phyloP scores from a whole-genome alignment of 768 basidiomycete genomes.

The Collybia nuda region DNA sequence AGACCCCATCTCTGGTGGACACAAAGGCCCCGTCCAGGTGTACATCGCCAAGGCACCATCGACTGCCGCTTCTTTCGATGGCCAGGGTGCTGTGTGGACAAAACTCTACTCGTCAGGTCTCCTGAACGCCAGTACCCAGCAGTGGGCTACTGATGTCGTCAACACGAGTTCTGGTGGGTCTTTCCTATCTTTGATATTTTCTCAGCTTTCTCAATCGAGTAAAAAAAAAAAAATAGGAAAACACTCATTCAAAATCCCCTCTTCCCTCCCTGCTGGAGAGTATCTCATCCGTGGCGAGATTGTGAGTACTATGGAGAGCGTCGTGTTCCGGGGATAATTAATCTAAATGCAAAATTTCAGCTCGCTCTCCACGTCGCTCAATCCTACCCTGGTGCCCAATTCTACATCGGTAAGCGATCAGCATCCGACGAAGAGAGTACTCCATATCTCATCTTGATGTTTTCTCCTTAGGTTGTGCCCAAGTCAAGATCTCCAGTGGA shows the following conservation, averaged over 20 bases:
- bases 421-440: background rate
- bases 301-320: constrained; percentile 21
- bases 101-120: constrained; percentile 53
- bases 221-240: constrained; percentile 19
- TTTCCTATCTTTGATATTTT: too few relatives aligned
- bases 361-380: constrained; percentile 37
- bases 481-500: constrained; percentile 44
- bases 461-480: constrained; percentile 39
- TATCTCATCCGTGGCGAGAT: constrained; percentile 52
- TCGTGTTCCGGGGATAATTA: too few relatives aligned
- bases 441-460: background rate
- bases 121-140: constrained; percentile 27
- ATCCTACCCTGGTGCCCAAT: constrained; percentile 49
- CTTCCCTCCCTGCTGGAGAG: constrained; percentile 47
- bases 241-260: constrained; percentile 36
- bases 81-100: constrained; percentile 51
- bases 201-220: too few relatives aligned
- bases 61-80: constrained; percentile 43
- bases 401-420: constrained; percentile 37
- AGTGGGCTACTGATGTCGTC: constrained; percentile 48
- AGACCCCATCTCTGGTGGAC: constrained; percentile 47
- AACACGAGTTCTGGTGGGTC: constrained; percentile 37
- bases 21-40: constrained; percentile 49
- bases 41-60: constrained; percentile 50
- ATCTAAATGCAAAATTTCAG: constrained; percentile 6